Conservation (phyloP, 371 early-diverging fungal genomes). For the Mortierella sp. region DNA sequence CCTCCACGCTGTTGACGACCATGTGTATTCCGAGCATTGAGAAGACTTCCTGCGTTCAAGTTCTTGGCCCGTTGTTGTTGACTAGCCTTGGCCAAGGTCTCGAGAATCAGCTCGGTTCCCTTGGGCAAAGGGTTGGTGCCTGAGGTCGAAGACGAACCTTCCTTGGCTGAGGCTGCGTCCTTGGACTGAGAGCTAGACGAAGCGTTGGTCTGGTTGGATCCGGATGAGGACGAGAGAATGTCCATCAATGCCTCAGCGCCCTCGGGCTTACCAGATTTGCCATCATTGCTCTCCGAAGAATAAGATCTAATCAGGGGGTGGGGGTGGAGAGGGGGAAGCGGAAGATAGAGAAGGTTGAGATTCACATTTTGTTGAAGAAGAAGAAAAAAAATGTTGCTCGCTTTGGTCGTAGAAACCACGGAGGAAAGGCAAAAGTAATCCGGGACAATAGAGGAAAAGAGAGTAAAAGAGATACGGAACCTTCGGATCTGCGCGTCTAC, state of each 20-base stretch:
- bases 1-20: background rate
- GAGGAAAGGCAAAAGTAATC: no score
- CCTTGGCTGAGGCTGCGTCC: slow-evolving; percentile 4
- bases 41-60: background rate
- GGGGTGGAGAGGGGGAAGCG: no score
- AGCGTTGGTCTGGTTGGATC: slow-evolving; percentile 1
- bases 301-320: no score
- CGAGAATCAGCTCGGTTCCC: slow-evolving; percentile 32
- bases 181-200: slow-evolving; percentile 8
- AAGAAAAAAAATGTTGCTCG: no score
- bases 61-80: slow-evolving; percentile 26
- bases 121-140: background rate
- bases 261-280: slow-evolving; percentile 16
- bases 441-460: no score
- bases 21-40: background rate
- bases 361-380: no score
- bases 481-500: no score
- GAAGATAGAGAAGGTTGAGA: no score
- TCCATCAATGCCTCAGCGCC: slow-evolving; percentile 35
- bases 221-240: slow-evolving; percentile 24
- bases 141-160: background rate
- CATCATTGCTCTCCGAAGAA: background rate
- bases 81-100: slow-evolving; percentile 32
- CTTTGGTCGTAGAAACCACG: no score
- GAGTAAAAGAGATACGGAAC: no score